Conservation (phyloP, 305 asterid genomes). For the Ruellia speciosa region DNA sequence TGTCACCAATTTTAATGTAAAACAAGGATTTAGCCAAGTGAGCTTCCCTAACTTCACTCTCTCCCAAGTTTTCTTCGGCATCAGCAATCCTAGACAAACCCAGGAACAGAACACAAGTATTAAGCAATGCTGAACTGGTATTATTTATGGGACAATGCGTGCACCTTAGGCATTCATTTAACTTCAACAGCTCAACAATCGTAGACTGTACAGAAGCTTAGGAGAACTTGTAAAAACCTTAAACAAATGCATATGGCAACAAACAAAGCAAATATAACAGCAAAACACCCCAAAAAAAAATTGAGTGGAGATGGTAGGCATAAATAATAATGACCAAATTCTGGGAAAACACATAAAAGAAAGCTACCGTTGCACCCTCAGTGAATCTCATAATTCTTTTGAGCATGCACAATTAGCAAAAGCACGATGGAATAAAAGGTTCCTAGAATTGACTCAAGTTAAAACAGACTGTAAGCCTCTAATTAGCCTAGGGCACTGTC, state of each 20-base stretch:
- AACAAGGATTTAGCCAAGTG: slow-evolving; percentile 68
- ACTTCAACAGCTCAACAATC: not conserved
- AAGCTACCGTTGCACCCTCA: not conserved
- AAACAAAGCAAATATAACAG: no score
- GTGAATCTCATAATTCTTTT: not conserved
- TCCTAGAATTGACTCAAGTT: not conserved
- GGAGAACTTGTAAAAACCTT: no score
- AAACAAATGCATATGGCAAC: no score
- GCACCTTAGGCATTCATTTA: no score
- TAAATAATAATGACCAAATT: no score
- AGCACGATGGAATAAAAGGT: not conserved
- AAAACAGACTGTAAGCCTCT: not conserved
- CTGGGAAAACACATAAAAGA: not conserved
- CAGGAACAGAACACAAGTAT: not conserved
- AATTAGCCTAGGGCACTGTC: not conserved
- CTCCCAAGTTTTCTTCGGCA: slow-evolving; percentile 79
- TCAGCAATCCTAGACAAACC: slow-evolving; percentile 51
- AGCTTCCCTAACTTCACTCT: slow-evolving; percentile 83
- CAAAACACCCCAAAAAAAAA: no score
- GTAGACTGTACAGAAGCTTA: not conserved
- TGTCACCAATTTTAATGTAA: slow-evolving; percentile 54
- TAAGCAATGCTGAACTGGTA: not conserved
- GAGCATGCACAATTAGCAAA: not conserved
- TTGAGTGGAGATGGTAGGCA: no score
- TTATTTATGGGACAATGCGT: not conserved